Percentiles rank a stretch among this genome's conserved stretches.
phyloP scores from a whole-genome alignment of 2,329 filamentous ascomycete genomes.

The Epichloe elymi region DNA sequence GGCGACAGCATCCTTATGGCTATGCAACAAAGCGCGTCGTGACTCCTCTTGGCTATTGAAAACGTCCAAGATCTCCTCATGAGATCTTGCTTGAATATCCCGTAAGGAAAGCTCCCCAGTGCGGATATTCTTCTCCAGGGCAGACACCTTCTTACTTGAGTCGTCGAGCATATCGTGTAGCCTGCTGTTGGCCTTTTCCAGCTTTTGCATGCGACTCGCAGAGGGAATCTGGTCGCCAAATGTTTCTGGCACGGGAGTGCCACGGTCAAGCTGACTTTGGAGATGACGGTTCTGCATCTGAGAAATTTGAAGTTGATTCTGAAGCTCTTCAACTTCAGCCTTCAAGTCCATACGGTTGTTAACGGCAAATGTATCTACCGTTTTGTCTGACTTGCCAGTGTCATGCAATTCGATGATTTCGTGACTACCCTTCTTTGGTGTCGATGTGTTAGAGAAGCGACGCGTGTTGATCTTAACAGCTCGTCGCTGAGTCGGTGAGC shows the following conservation, averaged over 20 bases:
- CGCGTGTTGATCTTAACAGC: conserved; percentile 38
- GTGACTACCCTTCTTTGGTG: conserved; percentile 60
- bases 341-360: conserved; percentile 87
- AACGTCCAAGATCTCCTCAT: conserved; percentile 86
- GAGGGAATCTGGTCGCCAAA: conserved; percentile 72
- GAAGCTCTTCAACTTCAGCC: conserved; percentile 78
- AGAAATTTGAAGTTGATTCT: conserved; percentile 84
- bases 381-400: conserved; percentile 73
- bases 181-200: conserved; percentile 82
- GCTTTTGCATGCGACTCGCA: conserved; percentile 68
- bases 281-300: conserved; percentile 94
- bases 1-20: conserved; percentile 72
- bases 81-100: conserved; percentile 83
- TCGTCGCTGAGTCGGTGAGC: conserved; percentile 61
- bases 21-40: conserved; percentile 64
- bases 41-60: conserved; percentile 90
- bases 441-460: conserved; percentile 62
- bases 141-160: conserved; percentile 81
- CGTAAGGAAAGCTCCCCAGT: conserved; percentile 79
- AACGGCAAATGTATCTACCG: conserved; percentile 65
- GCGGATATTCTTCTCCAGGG: conserved; percentile 73
- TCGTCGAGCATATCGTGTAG: conserved; percentile 92
- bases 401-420: conserved; percentile 49
- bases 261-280: conserved; percentile 70
- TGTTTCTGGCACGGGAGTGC: conserved; percentile 47